A percentile compares a stretch with the other conserved stretches of the same genome.
phyloP scores from a whole-genome alignment of 176 grass and related monocot species.

The Olyra latifolia region DNA sequence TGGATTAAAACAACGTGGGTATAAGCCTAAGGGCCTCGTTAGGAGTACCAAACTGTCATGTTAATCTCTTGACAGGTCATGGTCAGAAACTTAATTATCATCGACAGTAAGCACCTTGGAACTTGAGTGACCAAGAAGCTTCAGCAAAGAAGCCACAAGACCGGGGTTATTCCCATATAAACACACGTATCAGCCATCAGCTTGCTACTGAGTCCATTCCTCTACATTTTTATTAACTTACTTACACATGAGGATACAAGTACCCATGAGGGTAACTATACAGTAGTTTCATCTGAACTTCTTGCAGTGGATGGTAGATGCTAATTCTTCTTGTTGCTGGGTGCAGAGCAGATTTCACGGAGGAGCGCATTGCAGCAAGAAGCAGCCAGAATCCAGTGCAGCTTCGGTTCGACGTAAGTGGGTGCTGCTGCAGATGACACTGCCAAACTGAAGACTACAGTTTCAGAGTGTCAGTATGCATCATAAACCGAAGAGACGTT shows the following conservation, averaged over 20 bases:
- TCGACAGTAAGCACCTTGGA: conserved; percentile 6
- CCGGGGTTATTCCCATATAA: conserved; percentile 29
- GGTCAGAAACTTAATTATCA: neutral
- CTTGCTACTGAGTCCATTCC: neutral
- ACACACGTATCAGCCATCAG: neutral
- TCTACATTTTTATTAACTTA: neutral
- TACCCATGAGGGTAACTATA: conserved; percentile 45
- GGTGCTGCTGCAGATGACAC: neutral
- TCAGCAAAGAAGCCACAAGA: neutral
- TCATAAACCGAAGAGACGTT: neutral
- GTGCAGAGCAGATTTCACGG: conserved; percentile 54
- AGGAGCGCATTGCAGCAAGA: conserved; percentile 42
- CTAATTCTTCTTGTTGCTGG: conserved; percentile 28
- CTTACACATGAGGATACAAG: neutral
- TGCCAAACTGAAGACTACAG: neutral
- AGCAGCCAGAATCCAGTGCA: conserved; percentile 21
- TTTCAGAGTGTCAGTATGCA: neutral
- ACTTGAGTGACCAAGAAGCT: neutral
- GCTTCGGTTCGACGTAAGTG: conserved; percentile 39
- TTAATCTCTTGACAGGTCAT: neutral
- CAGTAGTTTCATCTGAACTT: neutral
- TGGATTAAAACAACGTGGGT: neutral
- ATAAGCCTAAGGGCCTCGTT: neutral
- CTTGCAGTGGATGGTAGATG: neutral
- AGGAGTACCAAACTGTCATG: neutral